Evolutionary conservation across 2,329 filamentous ascomycete genomes (phyloP), one percentile per base, ranked within the genome.

Genomic region (Aulographum hederae): DNA sequence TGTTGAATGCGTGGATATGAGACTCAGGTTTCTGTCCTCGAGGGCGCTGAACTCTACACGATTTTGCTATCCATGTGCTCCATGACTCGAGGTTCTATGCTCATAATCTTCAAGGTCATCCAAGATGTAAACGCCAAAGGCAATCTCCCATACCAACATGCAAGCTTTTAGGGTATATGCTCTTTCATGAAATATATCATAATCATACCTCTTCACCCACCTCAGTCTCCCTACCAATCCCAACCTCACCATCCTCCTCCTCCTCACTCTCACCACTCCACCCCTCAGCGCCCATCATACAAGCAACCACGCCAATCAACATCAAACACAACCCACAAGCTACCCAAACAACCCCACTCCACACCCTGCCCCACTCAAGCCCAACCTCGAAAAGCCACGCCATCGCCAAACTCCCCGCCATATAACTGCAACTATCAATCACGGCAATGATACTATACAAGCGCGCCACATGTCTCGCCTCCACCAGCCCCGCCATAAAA

Each of bases 371-470:
- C 4, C 31, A 14, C 4, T 32, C 31, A 11, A 32, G 16, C 19
- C 34, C 21, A 8, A n/a, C 21, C 21, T 55, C 51, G 25, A 70
- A 55, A 4, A 66, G 42, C 42, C 47, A 51, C 2, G 61, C 62
- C 20, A 70, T 46, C 0, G 59, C 37, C 0, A 66, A 65, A 1
- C 56, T 53, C 0, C 56, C 57, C 4, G 61, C 30, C 36, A 68
- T 56, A 2, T 57, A 39, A n/a, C 65, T 61, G 8, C 60, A 26
- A 6, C 56, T 60, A 37, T 72, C 65, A 19, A 64, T 43, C 16
- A 68, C 52, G 2, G 58, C 54, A 6, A 72, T 51, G 3, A 64
- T 49, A 4, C 61, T 63, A 42, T 69, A 72, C 16, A 69, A 48
- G 0, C 60, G 60, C 15, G 63, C 67, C 10, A 69, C 53, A 4